phyloP scores from a whole-genome alignment of 169 alveolate species.

The Toxoplasma gondii region DNA sequence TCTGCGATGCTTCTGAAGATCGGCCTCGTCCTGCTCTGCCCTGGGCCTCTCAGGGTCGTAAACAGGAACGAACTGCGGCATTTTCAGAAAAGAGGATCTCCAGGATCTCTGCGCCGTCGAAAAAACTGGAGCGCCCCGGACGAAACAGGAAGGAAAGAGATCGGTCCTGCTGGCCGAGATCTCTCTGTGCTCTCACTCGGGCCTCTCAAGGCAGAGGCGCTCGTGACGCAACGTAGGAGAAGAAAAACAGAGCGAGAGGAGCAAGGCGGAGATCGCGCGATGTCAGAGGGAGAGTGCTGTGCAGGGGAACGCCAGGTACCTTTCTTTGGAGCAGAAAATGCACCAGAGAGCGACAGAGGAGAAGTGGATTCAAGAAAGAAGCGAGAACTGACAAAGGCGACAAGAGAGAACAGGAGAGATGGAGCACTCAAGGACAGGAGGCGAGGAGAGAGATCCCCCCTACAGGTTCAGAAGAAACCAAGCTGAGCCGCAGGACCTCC shows the following conservation, averaged over 20 bases:
- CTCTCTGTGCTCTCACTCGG: too few relatives aligned
- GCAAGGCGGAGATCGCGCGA: neutral
- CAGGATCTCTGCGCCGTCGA: too few relatives aligned
- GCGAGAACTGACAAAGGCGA: neutral
- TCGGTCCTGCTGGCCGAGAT: too few relatives aligned
- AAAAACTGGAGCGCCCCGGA: too few relatives aligned
- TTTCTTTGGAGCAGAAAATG: neutral
- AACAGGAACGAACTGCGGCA: constrained; percentile 75
- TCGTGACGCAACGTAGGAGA: neutral
- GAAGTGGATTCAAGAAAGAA: neutral
- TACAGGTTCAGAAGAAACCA: too few relatives aligned
- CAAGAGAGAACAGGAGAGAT: neutral
- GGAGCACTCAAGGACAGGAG: neutral
- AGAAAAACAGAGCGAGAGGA: neutral
- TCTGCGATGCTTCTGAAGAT: too few relatives aligned
- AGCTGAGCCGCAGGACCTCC: too few relatives aligned
- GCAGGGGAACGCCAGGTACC: neutral
- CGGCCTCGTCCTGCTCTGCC: constrained; percentile 67
- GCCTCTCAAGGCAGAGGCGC: too few relatives aligned
- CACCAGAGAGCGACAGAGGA: neutral
- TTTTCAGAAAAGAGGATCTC: neutral
- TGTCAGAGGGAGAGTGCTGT: neutral
- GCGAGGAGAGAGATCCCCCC: neutral
- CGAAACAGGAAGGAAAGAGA: too few relatives aligned
- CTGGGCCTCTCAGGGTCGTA: constrained; percentile 73